A percentile compares a stretch with the other conserved stretches of the same genome.
phyloP scores from a whole-genome alignment of 345 rosid species.

The Dimocarpus longan region DNA sequence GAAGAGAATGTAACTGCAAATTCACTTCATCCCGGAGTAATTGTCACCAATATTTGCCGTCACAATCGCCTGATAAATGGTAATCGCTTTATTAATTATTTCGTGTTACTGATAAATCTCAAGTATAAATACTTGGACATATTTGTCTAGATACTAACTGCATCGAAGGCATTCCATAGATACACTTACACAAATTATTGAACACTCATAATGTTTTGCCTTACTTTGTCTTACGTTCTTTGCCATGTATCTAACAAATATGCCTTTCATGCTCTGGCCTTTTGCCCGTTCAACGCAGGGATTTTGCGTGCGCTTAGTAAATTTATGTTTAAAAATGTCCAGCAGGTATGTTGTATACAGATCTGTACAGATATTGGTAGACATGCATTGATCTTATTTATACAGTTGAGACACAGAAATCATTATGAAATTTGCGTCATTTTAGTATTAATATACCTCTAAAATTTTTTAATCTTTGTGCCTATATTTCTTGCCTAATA shows the following conservation, averaged over 20 bases:
- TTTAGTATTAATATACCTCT: too few relatives aligned
- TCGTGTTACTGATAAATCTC: neutral
- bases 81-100: constrained; percentile 16
- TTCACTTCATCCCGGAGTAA: constrained; percentile 72
- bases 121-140: neutral
- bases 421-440: neutral
- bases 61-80: constrained; percentile 44
- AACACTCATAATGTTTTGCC: neutral
- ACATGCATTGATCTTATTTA: neutral
- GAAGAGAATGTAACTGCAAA: constrained; percentile 56
- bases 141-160: neutral
- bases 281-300: constrained; percentile 38
- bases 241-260: neutral
- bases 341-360: constrained; percentile 48
- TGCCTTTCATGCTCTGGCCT: neutral
- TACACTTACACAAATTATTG: neutral
- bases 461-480: neutral
- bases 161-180: neutral
- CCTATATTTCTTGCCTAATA: too few relatives aligned
- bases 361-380: neutral
- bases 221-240: neutral
- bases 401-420: neutral
- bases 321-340: constrained; percentile 49
- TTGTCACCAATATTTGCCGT: constrained; percentile 59
- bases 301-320: constrained; percentile 38